Base-by-base conservation (phyloP, 331 rosid species). In the Malus hybrid region DNA sequence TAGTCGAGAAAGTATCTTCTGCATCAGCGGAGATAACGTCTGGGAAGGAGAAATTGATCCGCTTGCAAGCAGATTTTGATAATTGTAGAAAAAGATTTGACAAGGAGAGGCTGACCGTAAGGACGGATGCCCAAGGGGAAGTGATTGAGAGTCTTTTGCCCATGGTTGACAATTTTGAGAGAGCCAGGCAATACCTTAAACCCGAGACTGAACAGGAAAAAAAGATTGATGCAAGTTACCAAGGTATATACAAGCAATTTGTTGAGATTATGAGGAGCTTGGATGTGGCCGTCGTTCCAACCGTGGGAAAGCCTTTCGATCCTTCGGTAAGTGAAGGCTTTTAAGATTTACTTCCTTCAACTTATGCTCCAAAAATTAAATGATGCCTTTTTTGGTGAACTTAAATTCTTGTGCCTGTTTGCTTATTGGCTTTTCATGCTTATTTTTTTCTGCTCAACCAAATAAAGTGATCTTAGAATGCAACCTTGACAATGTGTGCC, bases 11-110 rank as follows among this genome's bases (percentile, higher is more conserved):
- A 79, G 78, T 83, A 20, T 86, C 90, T 16, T 70, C 79, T 74
- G 65, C 89, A 46, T 85, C 85, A 0, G 84, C 83, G 2, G 93
- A 92, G 57, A 86, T 88, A 73, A 81, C 85, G 20, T 80, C 88
- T 78, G 90, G 90, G 73, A 94, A 90, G 87, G 86, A 88, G 81
- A 88, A 83, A 78, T 73, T 64, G 69, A 67, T 90, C 50, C 92
- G 96, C 10, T 69, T 92, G 46, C 99, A 94, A 78, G 97, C 99
- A 29, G 96, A 94, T 80, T 92, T 94, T 89, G 97, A 94, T 70
- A 94, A 94, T 79, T 92, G 87, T 59, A 88, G 97, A 77, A 92
- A 90, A 86, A 86, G 83, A 80, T 14, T 77, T 15, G 97, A 92
- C 65, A 94, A 92, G 82, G 96, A 90, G 34, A 84, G 80, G 71